Evolutionary conservation across 1,284 basidiomycete genomes (phyloP), one percentile per base, ranked within the genome.

Genomic region (Agroathelia rolfsii): DNA sequence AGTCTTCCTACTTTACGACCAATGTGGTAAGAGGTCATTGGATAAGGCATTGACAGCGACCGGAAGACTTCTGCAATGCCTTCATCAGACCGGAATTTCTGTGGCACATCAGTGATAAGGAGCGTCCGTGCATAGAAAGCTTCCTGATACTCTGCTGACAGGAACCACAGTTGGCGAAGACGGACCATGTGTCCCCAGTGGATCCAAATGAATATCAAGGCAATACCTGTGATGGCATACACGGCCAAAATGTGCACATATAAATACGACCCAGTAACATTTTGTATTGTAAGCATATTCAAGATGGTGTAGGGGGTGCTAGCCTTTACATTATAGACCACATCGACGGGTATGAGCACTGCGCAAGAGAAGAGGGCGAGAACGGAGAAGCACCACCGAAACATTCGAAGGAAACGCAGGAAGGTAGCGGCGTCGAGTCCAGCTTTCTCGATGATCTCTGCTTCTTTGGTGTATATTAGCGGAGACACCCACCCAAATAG

Each of bases 381-480:
- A 24, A 61, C 57, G 26, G 71, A 61, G 62, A 92, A 93, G 24
- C 87, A 62, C 64, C 72, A 76, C 16, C 90, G 77, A 49, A 86
- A 71, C 63, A 99, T 78, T 40, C 90, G 78, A 17, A 84, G 69
- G 55, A 98, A 96, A 14, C 93, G 82, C 12, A 99, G 73, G 56
- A 88, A 99, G 9, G 85, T 73, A 31, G 90, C 82, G 0, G 93
- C 94, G 53, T 99, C 95, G 13, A 96, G 74, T 11, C 88, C 94
- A 48, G 96, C 72, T 53, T 93, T 90, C 44, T 86, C 76, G 19
- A 97, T 66, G 27, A 97, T 73, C 44, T 90, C 81, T 17, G 81
- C 75, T 56, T 98, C 94, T 47, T 83, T 82, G 18, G 83, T 80
- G 41, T 76, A 72, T 31, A 90, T 49, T 13, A 97, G 71, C 2